These are phyloP conservation scores for Phalaenopsis equestris DNA, from an alignment of 106 monocot species.

Conservation along the genomic window DNA sequence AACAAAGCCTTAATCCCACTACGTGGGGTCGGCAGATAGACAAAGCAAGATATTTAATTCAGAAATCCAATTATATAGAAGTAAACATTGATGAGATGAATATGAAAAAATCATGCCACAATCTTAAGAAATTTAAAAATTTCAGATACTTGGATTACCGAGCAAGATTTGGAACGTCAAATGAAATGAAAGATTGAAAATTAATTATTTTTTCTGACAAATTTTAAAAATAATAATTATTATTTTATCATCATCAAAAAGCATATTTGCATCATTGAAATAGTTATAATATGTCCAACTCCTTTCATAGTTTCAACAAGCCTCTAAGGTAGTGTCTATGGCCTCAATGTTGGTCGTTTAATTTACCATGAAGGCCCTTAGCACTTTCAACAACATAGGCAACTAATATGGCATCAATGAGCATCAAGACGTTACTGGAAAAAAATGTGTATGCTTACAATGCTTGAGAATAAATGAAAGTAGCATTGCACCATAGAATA, in stretches of 20 bases:
- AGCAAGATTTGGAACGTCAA: neutral
- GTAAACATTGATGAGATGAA: neutral
- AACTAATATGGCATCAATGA: neutral
- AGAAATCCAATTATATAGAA: neutral
- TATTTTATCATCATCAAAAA: neutral
- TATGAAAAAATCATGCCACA: neutral
- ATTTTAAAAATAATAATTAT: neutral
- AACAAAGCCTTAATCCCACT: neutral
- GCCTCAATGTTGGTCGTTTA: neutral
- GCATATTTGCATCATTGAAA: neutral
- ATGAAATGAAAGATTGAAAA: neutral
- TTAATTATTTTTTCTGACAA: neutral
- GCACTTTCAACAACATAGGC: neutral
- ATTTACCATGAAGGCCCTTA: neutral
- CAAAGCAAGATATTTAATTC: neutral
- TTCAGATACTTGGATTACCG: neutral
- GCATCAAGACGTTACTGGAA: neutral
- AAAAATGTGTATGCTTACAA: neutral
- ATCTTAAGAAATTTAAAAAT: neutral
- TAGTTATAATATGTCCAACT: neutral
- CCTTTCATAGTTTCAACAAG: neutral
- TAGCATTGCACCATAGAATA: neutral
- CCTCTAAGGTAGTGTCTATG: neutral
- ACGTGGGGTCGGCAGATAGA: neutral
- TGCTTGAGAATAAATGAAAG: neutral